Evolutionary conservation across 345 rosid species (phyloP).

Genomic region (sweet orange (Citrus sinensis)): DVS_A1.0 CM039163.1:29721501-29722000

Average conservation of each 20-base stretch:
- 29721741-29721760: background rate
- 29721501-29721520: background rate
- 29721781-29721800: background rate
- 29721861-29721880: background rate
- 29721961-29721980: slow-evolving; percentile 53
- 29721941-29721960: slow-evolving; percentile 81
- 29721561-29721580: background rate
- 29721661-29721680: background rate
- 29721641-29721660: background rate
- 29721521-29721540: background rate
- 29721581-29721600: background rate
- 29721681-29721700: background rate
- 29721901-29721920: background rate
- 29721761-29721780: background rate
- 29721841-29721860: background rate
- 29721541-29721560: background rate
- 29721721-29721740: background rate
- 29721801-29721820: background rate
- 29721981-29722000: slow-evolving; percentile 51
- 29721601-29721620: background rate
- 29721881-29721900: background rate
- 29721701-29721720: background rate
- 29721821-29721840: background rate
- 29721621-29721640: background rate
- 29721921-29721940: slow-evolving; percentile 91